phyloP scores from a whole-genome alignment of 805 yeast genomes.

The Wickerhamiella cacticola region DNA sequence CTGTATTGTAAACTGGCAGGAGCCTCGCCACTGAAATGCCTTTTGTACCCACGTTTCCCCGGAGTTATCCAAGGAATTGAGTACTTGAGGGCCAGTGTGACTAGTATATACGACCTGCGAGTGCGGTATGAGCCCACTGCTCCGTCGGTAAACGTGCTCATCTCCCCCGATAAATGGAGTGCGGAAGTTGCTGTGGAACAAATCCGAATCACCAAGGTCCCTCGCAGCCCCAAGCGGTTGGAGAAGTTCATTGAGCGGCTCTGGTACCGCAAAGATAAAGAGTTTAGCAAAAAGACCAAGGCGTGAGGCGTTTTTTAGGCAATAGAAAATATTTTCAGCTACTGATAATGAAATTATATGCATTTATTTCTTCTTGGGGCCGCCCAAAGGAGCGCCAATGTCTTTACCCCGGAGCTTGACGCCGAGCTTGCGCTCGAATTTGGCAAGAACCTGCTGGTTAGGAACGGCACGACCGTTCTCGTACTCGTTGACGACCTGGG shows the following conservation, averaged over 20 bases:
- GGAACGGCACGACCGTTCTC: constrained; percentile 96
- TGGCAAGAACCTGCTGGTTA: constrained; percentile 85
- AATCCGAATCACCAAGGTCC: constrained; percentile 15
- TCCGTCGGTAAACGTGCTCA: constrained; percentile 12
- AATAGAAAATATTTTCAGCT: constrained; percentile 19
- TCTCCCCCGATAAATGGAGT: constrained; percentile 15
- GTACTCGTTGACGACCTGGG: constrained; percentile 87
- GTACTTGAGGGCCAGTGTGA: constrained; percentile 21
- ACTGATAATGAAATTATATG: not conserved
- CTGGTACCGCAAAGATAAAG: constrained; percentile 61
- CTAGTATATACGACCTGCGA: constrained; percentile 43
- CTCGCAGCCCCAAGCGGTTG: constrained; percentile 18
- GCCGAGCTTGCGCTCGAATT: constrained; percentile 88
- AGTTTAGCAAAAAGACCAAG: constrained; percentile 26
- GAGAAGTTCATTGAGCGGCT: constrained; percentile 61
- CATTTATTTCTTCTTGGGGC: constrained; percentile 33
- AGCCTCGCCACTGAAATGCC: constrained; percentile 46
- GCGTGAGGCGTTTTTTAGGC: not conserved
- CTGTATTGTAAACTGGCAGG: constrained; percentile 44
- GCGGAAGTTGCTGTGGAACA: constrained; percentile 17
- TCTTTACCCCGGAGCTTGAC: constrained; percentile 92
- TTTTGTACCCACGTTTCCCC: constrained; percentile 64
- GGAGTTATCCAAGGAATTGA: constrained; percentile 24
- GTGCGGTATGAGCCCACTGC: constrained; percentile 31
- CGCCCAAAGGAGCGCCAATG: constrained; percentile 73